Evolutionary conservation across 2,329 filamentous ascomycete species (phyloP), one percentile per base, ranked within the genome.

Genomic region (Phialemonium atrogriseum): DNA sequence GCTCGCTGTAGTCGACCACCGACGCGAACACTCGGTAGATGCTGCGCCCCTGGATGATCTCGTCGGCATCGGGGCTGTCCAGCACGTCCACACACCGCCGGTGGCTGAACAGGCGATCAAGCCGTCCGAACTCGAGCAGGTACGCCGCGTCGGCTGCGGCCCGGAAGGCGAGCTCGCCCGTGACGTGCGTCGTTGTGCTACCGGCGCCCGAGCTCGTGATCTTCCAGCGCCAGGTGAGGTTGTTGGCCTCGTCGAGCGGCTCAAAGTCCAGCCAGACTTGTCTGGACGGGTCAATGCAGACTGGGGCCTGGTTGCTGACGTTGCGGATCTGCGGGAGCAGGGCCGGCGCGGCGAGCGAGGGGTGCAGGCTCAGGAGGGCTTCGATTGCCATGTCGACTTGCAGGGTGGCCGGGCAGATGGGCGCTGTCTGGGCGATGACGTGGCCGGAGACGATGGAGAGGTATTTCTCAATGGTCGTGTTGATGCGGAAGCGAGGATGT

Each of bases 401-500:
- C 0, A 66, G 32, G 0, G 56, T 63, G 0, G 47, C 54, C 0
- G 65, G 64, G 22, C 49, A 54, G 23, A 57, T 54, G 2, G 60
- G 48, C 0, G 57, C 60, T 1, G 58, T 55, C 19, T 54, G 35
- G 0, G 52, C 55, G 25, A 64, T 58, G 3, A 59, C 24, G 35
- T 70, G 64, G 7, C 54, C 55, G 0, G 43, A 33, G 0, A 68
- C 28, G 4, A 58, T 34, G 0, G 39, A 18, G 14, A 55, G 28
- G 39, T 58, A 70, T 20, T 54, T 44, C 0, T 50, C 32, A 0
- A 39, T 47, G 4, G 22, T 34, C 0, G 60, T 62, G 37, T 66
- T 62, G 45, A 70, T 48, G 1, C 50, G 50, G 51, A 69, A 69
- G 0, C 52, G 46, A 0, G 53, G 51, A 1, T n/a, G 7, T 11